phyloP scores from a whole-genome alignment of 2,329 filamentous ascomycete genomes.

The Aspergillus ochraceus region DNA sequence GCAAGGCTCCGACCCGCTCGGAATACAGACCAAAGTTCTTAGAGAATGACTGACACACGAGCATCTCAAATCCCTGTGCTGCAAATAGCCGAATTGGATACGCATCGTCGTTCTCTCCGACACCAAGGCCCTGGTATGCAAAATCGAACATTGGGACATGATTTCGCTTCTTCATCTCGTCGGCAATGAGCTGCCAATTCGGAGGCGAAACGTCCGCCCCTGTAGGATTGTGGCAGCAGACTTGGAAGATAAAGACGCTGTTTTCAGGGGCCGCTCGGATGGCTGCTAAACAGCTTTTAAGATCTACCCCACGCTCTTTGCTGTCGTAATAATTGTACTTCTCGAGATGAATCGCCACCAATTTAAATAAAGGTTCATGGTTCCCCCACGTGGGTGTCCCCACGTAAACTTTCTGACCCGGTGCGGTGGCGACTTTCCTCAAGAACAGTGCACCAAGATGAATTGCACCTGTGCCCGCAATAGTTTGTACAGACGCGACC shows the following conservation, averaged over 20 bases:
- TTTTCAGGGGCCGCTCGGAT: conserved; percentile 58
- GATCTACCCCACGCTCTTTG: conserved; percentile 16
- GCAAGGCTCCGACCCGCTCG: conserved; percentile 86
- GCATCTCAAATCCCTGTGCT: conserved; percentile 20
- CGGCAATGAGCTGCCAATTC: conserved; percentile 81
- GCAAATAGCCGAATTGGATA: conserved; percentile 82
- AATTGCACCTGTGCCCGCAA: conserved; percentile 70
- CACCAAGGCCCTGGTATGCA: conserved; percentile 87
- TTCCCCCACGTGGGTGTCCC: conserved; percentile 95
- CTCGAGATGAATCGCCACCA: conserved; percentile 72
- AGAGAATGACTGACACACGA: conserved; percentile 53
- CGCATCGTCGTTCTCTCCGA: conserved; percentile 66
- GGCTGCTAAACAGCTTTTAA: conserved; percentile 5
- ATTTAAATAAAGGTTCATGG: conserved; percentile 93
- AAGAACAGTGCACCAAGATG: conserved; percentile 21
- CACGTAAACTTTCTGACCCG: conserved; percentile 63
- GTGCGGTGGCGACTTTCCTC: background rate
- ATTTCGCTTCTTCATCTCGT: conserved; percentile 67
- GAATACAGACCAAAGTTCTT: conserved; percentile 76
- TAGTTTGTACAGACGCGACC: conserved; percentile 62
- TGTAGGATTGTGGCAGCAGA: conserved; percentile 94
- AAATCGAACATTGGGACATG: conserved; percentile 93
- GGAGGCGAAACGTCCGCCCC: conserved; percentile 81
- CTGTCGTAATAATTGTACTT: conserved; percentile 20
- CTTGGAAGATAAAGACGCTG: conserved; percentile 81